Evolutionary conservation across 2,329 filamentous ascomycete species (phyloP), one percentile per base, ranked within the genome.

Genomic region (Fusarium tupiense): DNA sequence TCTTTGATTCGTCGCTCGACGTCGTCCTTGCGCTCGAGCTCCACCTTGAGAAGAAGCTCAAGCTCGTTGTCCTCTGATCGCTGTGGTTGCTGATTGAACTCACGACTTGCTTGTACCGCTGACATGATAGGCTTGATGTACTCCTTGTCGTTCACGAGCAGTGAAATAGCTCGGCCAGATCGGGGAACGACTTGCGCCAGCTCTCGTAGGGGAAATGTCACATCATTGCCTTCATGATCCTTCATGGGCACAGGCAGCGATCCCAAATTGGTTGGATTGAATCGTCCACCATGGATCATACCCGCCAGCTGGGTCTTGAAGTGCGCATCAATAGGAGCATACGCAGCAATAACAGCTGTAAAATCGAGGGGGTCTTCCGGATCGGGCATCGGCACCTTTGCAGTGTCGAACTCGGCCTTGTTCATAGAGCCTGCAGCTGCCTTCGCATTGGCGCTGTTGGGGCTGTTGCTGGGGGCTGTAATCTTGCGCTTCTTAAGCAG

Each of bases 61-160:
- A 90, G 85, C 80, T 89, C 87, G 81, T 90, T 90, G 79, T 90
- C 88, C 52, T 86, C 83, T 78, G 85, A 85, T 26, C 83, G 83
- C 85, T 90, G 89, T 53, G 88, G 88, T 84, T 90, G 88, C 85
- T 90, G 88, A 84, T 90, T 90, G 81, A 88, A 90, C 75, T 88
- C 84, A n/a, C 80, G 77, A 76, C 84, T 86, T 37, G 80, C 76
- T 81, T 89, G 88, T 58, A 90, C 83, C 38, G 88, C 88, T 77
- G 84, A 86, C 84, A 89, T 86, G 82, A 90, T 86, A 75, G 87
- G 84, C 83, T 88, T 88, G 74, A 89, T 80, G 77, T 85, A 87
- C 13, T 73, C 80, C 58, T 80, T 80, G 61, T 85, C 84, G 77
- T 85, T 81, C 64, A 84, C 81, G 53, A 86, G 81, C 17, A 86